Conservation (phyloP, 2,329 filamentous ascomycete species). For the Cadophora sp. region DNA sequence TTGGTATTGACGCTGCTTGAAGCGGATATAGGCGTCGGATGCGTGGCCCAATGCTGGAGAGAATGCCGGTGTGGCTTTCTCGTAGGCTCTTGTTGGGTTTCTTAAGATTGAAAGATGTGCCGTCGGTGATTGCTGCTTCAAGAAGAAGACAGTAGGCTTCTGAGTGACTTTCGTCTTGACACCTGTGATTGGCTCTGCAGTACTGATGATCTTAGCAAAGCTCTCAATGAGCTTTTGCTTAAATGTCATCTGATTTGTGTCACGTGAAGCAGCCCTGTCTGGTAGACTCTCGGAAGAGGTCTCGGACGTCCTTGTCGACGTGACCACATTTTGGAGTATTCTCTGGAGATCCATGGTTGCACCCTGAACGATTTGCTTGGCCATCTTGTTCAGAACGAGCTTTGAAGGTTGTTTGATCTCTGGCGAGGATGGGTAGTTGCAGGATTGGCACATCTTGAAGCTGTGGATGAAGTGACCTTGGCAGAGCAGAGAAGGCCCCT, state of each 20-base stretch:
- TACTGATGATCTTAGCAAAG: background rate
- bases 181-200: constrained; percentile 1
- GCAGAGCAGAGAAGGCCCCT: background rate
- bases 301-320: background rate
- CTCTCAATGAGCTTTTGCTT: background rate
- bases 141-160: constrained; percentile 3
- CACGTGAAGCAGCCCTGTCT: background rate
- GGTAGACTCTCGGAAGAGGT: background rate
- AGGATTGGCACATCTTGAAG: constrained; percentile 3
- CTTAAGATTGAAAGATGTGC: constrained; percentile 18
- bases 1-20: background rate
- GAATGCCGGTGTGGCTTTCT: background rate
- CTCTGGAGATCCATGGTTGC: background rate
- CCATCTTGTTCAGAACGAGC: background rate
- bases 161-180: background rate
- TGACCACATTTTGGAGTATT: background rate
- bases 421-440: background rate
- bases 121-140: constrained; percentile 10
- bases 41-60: constrained; percentile 20
- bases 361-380: background rate
- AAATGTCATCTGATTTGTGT: background rate
- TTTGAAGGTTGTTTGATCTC: background rate
- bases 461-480: background rate
- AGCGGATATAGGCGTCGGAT: constrained; percentile 16
- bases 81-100: background rate